A percentile compares a stretch with the other conserved stretches of the same genome.
Conservation (phyloP, 495 filamentous ascomycete genomes). For the Penicillium salamii region DNA sequence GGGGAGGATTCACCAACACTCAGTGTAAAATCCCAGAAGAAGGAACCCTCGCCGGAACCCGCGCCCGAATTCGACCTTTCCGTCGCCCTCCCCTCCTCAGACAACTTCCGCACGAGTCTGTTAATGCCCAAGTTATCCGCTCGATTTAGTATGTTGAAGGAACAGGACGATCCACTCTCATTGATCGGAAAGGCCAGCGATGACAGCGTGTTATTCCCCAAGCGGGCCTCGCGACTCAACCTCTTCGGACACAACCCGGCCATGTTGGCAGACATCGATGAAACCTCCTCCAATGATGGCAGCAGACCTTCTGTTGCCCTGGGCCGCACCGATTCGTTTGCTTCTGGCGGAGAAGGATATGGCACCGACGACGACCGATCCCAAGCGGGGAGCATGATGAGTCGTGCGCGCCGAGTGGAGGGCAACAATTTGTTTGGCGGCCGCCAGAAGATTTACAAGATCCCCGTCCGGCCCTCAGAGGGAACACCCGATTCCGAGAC, state of each 20-base stretch:
- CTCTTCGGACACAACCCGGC: slow-evolving; percentile 45
- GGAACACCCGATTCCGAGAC: slow-evolving; percentile 14
- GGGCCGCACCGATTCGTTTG: slow-evolving; percentile 50
- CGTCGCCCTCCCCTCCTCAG: slow-evolving; percentile 70
- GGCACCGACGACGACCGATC: slow-evolving; percentile 66
- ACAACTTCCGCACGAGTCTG: slow-evolving; percentile 95
- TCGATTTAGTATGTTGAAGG: slow-evolving; percentile 92
- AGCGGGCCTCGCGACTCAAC: slow-evolving; percentile 70
- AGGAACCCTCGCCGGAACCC: slow-evolving; percentile 43
- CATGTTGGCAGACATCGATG: slow-evolving; percentile 79
- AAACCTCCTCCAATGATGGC: slow-evolving; percentile 75
- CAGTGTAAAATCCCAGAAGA: slow-evolving; percentile 53
- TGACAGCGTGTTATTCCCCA: slow-evolving; percentile 84
- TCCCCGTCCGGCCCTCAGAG: slow-evolving; percentile 55
- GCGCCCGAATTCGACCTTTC: slow-evolving; percentile 70
- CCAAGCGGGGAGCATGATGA: slow-evolving; percentile 72
- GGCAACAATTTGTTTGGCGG: slow-evolving; percentile 95
- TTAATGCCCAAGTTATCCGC: slow-evolving; percentile 94
- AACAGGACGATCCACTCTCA: slow-evolving; percentile 86
- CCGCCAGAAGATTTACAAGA: slow-evolving; percentile 92
- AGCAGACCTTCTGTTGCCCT: slow-evolving; percentile 56
- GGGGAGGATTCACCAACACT: slow-evolving; percentile 21
- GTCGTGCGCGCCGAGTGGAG: slow-evolving; percentile 76
- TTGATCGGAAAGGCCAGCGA: slow-evolving; percentile 91
- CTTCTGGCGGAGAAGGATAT: slow-evolving; percentile 52